Evolutionary conservation across 2,329 filamentous ascomycete genomes (phyloP).

Genomic region (Blastomyces percursus): DNA sequence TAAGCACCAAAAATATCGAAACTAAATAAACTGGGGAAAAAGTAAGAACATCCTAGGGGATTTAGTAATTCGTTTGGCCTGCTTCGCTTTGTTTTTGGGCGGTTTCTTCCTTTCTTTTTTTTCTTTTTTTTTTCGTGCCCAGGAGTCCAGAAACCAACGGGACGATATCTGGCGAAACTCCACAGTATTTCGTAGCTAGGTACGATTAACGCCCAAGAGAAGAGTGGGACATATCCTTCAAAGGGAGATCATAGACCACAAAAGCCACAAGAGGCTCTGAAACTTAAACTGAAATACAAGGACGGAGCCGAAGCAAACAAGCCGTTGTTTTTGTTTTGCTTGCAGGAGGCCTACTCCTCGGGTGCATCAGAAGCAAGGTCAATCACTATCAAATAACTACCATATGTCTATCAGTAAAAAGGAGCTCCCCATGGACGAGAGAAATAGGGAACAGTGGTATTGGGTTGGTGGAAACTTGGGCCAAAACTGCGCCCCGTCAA

Average conservation of each 20-base stretch:
- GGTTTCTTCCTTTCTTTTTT: too few species aligned
- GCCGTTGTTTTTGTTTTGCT: background rate
- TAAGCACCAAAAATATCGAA: background rate
- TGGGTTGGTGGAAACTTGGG: background rate
- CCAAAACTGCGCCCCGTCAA: background rate
- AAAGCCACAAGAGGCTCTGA: background rate
- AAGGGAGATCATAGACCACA: slow-evolving; percentile 11
- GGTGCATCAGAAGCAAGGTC: background rate
- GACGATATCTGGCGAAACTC: too few species aligned
- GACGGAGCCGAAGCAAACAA: background rate
- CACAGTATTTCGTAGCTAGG: too few species aligned
- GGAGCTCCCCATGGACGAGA: background rate
- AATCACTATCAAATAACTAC: background rate
- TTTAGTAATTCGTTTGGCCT: background rate
- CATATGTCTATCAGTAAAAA: background rate
- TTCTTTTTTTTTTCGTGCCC: background rate
- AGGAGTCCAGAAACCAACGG: background rate
- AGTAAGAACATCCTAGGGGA: background rate
- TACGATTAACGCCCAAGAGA: too few species aligned
- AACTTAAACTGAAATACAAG: background rate
- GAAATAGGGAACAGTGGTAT: background rate
- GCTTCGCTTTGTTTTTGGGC: background rate
- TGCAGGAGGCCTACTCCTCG: background rate
- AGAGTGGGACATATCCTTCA: background rate
- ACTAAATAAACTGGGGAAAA: background rate